Conservation (phyloP, 768 basidiomycete genomes). For the Kwoniella mangroviensis region DNA sequence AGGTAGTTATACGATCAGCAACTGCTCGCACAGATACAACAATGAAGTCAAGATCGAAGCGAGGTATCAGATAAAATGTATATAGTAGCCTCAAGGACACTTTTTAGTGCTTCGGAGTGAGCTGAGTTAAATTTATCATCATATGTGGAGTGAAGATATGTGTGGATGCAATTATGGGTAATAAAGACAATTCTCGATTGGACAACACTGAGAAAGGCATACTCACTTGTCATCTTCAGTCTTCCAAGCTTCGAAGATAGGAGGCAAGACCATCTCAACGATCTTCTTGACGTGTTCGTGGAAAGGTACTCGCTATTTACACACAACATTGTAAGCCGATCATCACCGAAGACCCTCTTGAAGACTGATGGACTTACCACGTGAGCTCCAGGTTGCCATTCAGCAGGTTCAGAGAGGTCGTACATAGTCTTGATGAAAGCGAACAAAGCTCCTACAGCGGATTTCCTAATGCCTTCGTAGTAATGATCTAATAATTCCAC, state of each 20-base stretch:
- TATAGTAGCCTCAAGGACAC: slow-evolving; percentile 62
- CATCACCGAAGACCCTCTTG: slow-evolving; percentile 1
- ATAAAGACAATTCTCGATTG: slow-evolving; percentile 22
- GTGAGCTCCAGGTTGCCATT: slow-evolving; percentile 77
- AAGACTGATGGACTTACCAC: slow-evolving; percentile 62
- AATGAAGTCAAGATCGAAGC: slow-evolving; percentile 21
- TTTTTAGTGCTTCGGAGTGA: slow-evolving; percentile 72
- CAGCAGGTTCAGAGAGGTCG: slow-evolving; percentile 76
- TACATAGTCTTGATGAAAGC: slow-evolving; percentile 90
- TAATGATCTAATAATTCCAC: slow-evolving; percentile 82
- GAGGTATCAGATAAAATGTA: slow-evolving; percentile 58
- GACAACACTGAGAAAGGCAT: background rate
- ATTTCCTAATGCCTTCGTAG: slow-evolving; percentile 97
- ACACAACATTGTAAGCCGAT: slow-evolving; percentile 10
- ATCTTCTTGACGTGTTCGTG: slow-evolving; percentile 76
- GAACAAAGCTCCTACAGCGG: slow-evolving; percentile 82
- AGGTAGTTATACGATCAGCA: slow-evolving; percentile 23
- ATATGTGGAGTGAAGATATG: slow-evolving; percentile 28
- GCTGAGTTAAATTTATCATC: slow-evolving; percentile 71
- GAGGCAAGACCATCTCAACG: slow-evolving; percentile 72
- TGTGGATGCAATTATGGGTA: slow-evolving; percentile 16
- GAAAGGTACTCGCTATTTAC: slow-evolving; percentile 41
- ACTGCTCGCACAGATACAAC: background rate
- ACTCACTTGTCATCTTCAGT: slow-evolving; percentile 96
- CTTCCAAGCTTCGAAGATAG: slow-evolving; percentile 85